These are phyloP conservation scores for Dendrothele bispora DNA, from an alignment of 768 basidiomycete species.

Conservation along the genomic window DNA sequence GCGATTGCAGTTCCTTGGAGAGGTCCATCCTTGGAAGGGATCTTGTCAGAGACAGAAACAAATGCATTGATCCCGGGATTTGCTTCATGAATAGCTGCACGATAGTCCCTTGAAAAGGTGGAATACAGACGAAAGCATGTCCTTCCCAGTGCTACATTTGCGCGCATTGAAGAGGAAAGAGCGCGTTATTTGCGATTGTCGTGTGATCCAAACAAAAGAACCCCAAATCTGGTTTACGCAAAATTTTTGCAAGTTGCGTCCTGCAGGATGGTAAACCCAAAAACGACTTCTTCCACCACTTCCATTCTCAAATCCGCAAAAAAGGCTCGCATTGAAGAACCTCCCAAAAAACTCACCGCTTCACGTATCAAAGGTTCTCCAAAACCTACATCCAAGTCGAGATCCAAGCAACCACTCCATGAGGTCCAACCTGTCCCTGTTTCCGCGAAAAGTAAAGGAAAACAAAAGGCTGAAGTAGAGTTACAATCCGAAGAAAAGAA, in stretches of 20 bases:
- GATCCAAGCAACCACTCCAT: neutral
- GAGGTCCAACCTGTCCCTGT: constrained; percentile 17
- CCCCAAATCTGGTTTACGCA: no score
- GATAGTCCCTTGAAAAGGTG: no score
- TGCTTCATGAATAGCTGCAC: no score
- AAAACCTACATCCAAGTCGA: constrained; percentile 21
- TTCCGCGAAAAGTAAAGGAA: constrained; percentile 23
- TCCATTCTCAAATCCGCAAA: neutral
- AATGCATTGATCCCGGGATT: constrained; percentile 58
- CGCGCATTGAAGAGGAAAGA: no score
- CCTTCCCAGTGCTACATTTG: no score
- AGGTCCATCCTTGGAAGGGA: constrained; percentile 16
- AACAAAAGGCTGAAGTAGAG: constrained; percentile 20
- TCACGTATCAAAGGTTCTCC: constrained; percentile 20
- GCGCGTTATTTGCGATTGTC: no score
- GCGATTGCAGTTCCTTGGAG: constrained; percentile 55
- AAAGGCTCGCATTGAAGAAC: constrained; percentile 10
- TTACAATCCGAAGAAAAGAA: constrained; percentile 3
- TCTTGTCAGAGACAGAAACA: constrained; percentile 26
- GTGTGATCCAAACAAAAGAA: no score
- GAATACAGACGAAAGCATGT: no score
- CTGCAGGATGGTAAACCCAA: no score
- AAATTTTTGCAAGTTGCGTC: no score
- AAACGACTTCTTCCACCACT: neutral
- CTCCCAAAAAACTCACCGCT: constrained; percentile 11